A percentile compares a stretch with the other conserved stretches of the same genome.
Evolutionary conservation across 805 yeast species (phyloP).

Genomic region (Hanseniaspora lindneri): DNA sequence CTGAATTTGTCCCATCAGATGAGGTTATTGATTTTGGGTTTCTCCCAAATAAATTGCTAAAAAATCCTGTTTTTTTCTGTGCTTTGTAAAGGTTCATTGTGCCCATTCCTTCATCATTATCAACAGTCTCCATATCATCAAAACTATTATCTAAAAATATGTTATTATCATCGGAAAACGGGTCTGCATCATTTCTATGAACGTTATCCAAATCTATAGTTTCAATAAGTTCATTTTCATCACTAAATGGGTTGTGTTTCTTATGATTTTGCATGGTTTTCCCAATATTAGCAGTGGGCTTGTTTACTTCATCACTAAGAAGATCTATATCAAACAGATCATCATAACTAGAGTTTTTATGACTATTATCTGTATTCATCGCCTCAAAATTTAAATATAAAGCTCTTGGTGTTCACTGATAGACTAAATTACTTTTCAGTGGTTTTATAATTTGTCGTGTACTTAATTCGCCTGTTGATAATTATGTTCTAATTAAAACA

Average conservation of each 20-base stretch:
- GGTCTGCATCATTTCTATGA: constrained; percentile 28
- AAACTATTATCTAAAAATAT: constrained; percentile 10
- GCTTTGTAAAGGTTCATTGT: neutral
- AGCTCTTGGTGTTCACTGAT: too few species aligned
- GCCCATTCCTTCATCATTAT: neutral
- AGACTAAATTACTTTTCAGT: too few species aligned
- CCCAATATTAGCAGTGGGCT: constrained; percentile 16
- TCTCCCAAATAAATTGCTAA: constrained; percentile 19
- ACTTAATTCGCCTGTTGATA: neutral
- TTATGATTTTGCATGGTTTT: constrained; percentile 15
- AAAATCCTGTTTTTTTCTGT: constrained; percentile 19
- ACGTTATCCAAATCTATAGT: constrained; percentile 29
- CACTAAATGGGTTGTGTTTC: constrained; percentile 18
- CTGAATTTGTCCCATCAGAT: constrained; percentile 8
- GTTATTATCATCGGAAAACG: constrained; percentile 21
- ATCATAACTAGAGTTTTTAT: constrained; percentile 22
- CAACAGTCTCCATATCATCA: neutral
- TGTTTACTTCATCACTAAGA: constrained; percentile 22
- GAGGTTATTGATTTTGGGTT: constrained; percentile 18
- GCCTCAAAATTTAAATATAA: too few species aligned
- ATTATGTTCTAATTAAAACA: neutral
- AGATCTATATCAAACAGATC: constrained; percentile 34
- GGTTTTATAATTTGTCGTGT: too few species aligned
- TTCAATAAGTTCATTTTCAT: constrained; percentile 25
- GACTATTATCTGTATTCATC: too few species aligned